A percentile compares a stretch with the other conserved stretches of the same genome.
Evolutionary conservation across 148 eudicot species (phyloP).

Genomic region (Salicornia ramosissima): DNA sequence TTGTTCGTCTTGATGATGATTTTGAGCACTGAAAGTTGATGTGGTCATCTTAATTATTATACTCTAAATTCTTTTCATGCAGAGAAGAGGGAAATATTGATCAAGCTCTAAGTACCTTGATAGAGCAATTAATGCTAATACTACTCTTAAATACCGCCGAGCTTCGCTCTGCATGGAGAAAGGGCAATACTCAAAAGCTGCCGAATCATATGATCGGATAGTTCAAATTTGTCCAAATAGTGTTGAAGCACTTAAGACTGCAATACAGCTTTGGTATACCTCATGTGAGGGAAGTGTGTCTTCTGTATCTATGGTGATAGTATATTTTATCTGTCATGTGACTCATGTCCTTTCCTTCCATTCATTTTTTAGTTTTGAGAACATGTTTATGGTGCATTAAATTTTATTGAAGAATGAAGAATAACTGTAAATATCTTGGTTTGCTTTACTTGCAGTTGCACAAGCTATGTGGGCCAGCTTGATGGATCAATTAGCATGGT

Average conservation of each 20-base stretch:
- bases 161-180: slow-evolving; percentile 66
- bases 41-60: not conserved
- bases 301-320: too few relatives aligned
- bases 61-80: slow-evolving; percentile 13
- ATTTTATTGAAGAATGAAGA: too few relatives aligned
- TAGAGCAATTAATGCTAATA: slow-evolving; percentile 79
- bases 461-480: too few relatives aligned
- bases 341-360: too few relatives aligned
- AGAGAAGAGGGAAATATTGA: slow-evolving; percentile 68
- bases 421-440: too few relatives aligned
- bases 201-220: slow-evolving; percentile 80
- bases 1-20: too few relatives aligned
- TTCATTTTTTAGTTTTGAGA: too few relatives aligned
- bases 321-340: too few relatives aligned
- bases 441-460: too few relatives aligned
- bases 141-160: slow-evolving; percentile 44
- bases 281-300: too few relatives aligned
- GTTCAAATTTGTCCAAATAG: slow-evolving; percentile 44
- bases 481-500: too few relatives aligned
- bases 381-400: too few relatives aligned
- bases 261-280: slow-evolving; percentile 14
- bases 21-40: not conserved
- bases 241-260: slow-evolving; percentile 60
- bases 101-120: slow-evolving; percentile 67
- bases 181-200: slow-evolving; percentile 63